phyloP scores from a whole-genome alignment of 805 yeast species.

The Vanderwaltozyma polyspora region DNA sequence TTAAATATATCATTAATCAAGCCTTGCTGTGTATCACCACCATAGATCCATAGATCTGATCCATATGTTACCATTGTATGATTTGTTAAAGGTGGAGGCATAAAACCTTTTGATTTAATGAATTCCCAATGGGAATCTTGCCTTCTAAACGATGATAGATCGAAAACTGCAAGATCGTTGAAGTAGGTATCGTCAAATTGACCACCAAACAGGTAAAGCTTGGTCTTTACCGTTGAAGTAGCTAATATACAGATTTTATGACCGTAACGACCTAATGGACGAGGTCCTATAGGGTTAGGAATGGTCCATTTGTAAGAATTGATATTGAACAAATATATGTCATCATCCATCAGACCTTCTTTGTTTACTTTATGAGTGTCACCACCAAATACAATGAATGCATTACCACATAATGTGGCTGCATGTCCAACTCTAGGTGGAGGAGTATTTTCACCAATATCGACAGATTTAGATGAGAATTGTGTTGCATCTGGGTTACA shows the following conservation, averaged over 20 bases:
- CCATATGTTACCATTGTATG: conserved; percentile 80
- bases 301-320: conserved; percentile 69
- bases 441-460: conserved; percentile 69
- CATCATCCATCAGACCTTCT: conserved; percentile 75
- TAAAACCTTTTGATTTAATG: conserved; percentile 40
- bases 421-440: conserved; percentile 97
- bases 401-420: conserved; percentile 83
- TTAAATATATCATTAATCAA: conserved; percentile 70
- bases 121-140: conserved; percentile 79
- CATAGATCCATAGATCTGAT: conserved; percentile 74
- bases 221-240: conserved; percentile 43
- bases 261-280: conserved; percentile 91
- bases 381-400: conserved; percentile 92
- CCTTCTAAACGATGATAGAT: conserved; percentile 72
- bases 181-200: conserved; percentile 76
- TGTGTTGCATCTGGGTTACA: conserved; percentile 29
- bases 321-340: conserved; percentile 75
- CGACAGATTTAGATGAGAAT: conserved; percentile 40
- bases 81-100: conserved; percentile 71
- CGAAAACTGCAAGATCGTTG: conserved; percentile 78
- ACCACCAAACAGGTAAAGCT: conserved; percentile 84
- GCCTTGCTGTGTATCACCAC: conserved; percentile 74
- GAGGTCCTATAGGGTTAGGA: conserved; percentile 59
- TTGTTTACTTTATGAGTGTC: conserved; percentile 79
- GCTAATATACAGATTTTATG: conserved; percentile 76